Percentiles rank a stretch among this genome's conserved stretches.
Conservation (phyloP, 768 basidiomycete genomes). For the Crepidotus variabilis region DNA sequence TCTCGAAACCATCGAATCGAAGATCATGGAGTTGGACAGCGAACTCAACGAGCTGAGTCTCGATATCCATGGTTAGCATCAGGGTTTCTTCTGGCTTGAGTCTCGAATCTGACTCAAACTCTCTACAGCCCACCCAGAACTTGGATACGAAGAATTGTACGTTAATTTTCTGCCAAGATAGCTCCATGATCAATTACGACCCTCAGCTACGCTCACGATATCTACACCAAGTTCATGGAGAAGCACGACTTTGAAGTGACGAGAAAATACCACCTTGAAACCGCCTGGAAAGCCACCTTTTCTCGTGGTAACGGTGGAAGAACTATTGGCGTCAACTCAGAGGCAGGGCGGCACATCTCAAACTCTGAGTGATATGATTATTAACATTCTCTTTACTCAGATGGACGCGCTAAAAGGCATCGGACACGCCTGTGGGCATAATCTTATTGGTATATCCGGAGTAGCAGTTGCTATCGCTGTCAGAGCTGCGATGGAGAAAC, state of each 20-base stretch:
- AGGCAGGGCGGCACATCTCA: slow-evolving; percentile 48
- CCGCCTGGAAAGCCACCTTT: slow-evolving; percentile 74
- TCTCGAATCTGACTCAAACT: neutral
- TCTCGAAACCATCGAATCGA: slow-evolving; percentile 54
- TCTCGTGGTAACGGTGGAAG: slow-evolving; percentile 62
- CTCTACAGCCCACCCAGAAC: slow-evolving; percentile 61
- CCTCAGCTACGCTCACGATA: slow-evolving; percentile 66
- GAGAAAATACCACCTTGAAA: slow-evolving; percentile 57
- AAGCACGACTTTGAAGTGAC: slow-evolving; percentile 63
- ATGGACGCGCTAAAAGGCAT: slow-evolving; percentile 63
- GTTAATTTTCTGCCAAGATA: slow-evolving; percentile 10
- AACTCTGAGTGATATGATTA: neutral
- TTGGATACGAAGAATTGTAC: slow-evolving; percentile 65
- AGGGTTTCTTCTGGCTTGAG: neutral
- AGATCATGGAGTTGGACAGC: slow-evolving; percentile 46
- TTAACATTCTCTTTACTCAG: slow-evolving; percentile 20
- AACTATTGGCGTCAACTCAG: slow-evolving; percentile 77
- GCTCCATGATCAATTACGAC: neutral
- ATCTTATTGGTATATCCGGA: slow-evolving; percentile 77
- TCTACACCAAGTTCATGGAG: slow-evolving; percentile 62
- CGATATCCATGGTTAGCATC: slow-evolving; percentile 61
- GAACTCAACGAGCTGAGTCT: slow-evolving; percentile 61
- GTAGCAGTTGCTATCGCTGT: slow-evolving; percentile 70
- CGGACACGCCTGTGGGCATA: slow-evolving; percentile 80
- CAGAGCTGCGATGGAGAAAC: slow-evolving; percentile 57